Conservation (phyloP, 148 eudicot species). For the Polygonum maritimum region DNA sequence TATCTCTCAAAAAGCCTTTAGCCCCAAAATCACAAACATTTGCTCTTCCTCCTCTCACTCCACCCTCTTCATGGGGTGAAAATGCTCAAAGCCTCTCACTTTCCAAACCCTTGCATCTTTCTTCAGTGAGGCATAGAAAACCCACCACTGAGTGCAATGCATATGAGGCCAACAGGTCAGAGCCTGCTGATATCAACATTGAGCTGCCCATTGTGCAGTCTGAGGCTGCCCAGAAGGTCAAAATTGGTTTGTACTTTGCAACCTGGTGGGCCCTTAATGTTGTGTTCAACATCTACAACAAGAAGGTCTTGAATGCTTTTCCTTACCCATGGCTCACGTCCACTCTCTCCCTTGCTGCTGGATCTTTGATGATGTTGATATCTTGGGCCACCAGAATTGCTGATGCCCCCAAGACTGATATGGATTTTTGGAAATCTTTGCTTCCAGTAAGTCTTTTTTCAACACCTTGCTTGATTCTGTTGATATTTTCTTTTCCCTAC, state of each 20-base stretch:
- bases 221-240: slow-evolving; percentile 27
- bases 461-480: neutral
- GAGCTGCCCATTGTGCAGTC: slow-evolving; percentile 11
- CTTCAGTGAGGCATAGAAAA: slow-evolving; percentile 4
- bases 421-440: slow-evolving; percentile 41
- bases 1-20: slow-evolving; percentile 7
- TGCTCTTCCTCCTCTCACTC: slow-evolving; percentile 1
- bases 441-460: slow-evolving; percentile 31
- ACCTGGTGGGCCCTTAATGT: slow-evolving; percentile 46
- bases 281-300: slow-evolving; percentile 36
- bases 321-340: slow-evolving; percentile 54
- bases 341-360: slow-evolving; percentile 40
- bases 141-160: slow-evolving; percentile 11
- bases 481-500: neutral
- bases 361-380: slow-evolving; percentile 37
- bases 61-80: neutral
- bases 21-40: neutral
- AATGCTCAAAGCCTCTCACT: neutral
- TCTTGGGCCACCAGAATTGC: slow-evolving; percentile 41
- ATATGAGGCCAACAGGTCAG: slow-evolving; percentile 13
- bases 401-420: slow-evolving; percentile 35
- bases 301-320: slow-evolving; percentile 48
- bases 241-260: slow-evolving; percentile 37
- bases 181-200: slow-evolving; percentile 7
- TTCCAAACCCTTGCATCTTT: neutral